A percentile compares a stretch with the other conserved stretches of the same genome.
Conservation (phyloP, 129 eudicot genomes). For the sunflower (Helianthus annuus) region DNA sequence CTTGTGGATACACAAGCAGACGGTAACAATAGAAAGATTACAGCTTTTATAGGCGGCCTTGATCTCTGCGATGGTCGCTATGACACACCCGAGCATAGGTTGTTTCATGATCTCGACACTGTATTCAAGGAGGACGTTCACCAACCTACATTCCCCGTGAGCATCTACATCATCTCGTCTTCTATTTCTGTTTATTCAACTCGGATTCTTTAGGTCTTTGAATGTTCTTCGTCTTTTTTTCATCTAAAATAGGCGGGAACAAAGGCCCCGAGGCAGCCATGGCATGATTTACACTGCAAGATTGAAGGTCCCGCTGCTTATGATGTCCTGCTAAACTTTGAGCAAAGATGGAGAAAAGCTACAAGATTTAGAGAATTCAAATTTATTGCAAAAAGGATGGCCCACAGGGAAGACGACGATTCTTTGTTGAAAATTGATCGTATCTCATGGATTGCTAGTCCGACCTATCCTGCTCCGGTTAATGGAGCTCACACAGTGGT, state of each 20-base stretch:
- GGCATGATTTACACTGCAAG: slow-evolving; percentile 95
- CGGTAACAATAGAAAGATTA: slow-evolving; percentile 70
- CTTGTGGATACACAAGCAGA: slow-evolving; percentile 78
- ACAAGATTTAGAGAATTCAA: slow-evolving; percentile 77
- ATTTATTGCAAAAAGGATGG: slow-evolving; percentile 49
- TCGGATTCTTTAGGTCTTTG: background rate
- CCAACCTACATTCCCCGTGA: slow-evolving; percentile 78
- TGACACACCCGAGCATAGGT: slow-evolving; percentile 90
- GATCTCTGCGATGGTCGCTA: slow-evolving; percentile 97
- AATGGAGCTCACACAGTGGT: slow-evolving; percentile 42
- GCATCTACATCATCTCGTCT: slow-evolving; percentile 33
- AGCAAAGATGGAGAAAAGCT: slow-evolving; percentile 88
- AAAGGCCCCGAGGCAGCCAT: slow-evolving; percentile 92
- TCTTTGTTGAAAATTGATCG: slow-evolving; percentile 78
- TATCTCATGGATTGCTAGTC: slow-evolving; percentile 93
- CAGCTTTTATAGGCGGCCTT: slow-evolving; percentile 87
- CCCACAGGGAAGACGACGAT: slow-evolving; percentile 83
- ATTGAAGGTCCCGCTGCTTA: slow-evolving; percentile 98
- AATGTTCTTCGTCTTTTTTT: background rate
- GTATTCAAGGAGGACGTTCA: slow-evolving; percentile 76
- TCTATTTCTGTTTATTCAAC: slow-evolving; percentile 1
- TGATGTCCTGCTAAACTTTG: slow-evolving; percentile 89
- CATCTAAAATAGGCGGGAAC: slow-evolving; percentile 51
- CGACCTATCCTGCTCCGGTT: slow-evolving; percentile 33
- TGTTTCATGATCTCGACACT: slow-evolving; percentile 73